Evolutionary conservation across 1,139 yeast species (phyloP), one percentile per base, ranked within the genome.

Genomic region (Fermentozyma sake): DNA sequence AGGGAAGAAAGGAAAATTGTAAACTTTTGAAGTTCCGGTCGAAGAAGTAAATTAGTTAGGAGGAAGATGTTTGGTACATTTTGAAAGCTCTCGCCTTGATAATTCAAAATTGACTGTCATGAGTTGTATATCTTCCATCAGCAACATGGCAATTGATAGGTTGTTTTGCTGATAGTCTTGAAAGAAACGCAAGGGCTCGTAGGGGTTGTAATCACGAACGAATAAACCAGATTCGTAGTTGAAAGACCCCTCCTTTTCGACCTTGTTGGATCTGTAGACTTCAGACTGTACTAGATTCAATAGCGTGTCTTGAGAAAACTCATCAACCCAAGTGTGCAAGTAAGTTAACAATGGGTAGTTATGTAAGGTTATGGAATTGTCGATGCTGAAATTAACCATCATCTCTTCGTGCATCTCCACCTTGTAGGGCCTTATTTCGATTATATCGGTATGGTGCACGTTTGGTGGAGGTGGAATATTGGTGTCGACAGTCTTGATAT

Each of bases 191-290:
- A 59, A 36, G n/a, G 56, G 35, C 13, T 33, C 30, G 3, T 34
- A 27, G 1, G 63, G 55, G 34, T 58, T 41, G 27, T 46, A 60
- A 28, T 60, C 67, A n/a, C 39, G 34, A 7, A 38, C 31, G 22
- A 39, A 47, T 8, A 55, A 31, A 5, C 64, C 64, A 5, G 37
- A 30, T 2, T 42, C 37, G 24, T 44, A 52, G 28, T 52, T 36
- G 23, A 58, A 53, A n/a, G n/a, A n/a, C n/a, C n/a, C n/a, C n/a
- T n/a, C n/a, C n/a, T n/a, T n/a, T 3, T 33, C 33, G 12, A 36
- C 38, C 16, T 33, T 32, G 16, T 28, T 27, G 10, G 30, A 19
- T n/a, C 18, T 22, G 20, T 23, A 18, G 26, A 10, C n/a, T 13
- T 30, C 17, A 14, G 18, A 16, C 31, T 39, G 31, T 46, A 33